phyloP scores from a whole-genome alignment of 2,329 filamentous ascomycete species.

The Xylaria sp. region DNA sequence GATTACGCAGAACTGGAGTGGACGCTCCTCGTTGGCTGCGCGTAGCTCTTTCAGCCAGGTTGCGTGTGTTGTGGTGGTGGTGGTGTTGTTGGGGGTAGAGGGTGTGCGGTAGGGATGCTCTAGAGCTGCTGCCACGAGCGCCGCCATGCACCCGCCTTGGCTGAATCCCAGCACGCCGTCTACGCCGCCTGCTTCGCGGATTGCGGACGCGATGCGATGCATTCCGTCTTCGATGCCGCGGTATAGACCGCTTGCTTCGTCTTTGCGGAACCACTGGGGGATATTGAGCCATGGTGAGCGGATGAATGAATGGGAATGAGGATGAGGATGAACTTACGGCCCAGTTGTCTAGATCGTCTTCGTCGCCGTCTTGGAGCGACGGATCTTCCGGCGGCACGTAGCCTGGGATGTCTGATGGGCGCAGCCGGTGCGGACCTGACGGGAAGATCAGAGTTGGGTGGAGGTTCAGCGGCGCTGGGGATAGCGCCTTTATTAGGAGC shows the following conservation, averaged over 20 bases:
- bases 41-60: constrained; percentile 60
- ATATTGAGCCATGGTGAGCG: not conserved
- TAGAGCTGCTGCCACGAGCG: constrained; percentile 76
- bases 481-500: constrained; percentile 78
- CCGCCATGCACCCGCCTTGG: constrained; percentile 79
- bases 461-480: constrained; percentile 63
- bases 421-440: constrained; percentile 73
- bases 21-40: constrained; percentile 58
- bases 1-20: constrained; percentile 68
- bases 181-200: constrained; percentile 73
- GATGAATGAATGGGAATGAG: not conserved
- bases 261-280: constrained; percentile 76
- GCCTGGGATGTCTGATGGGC: constrained; percentile 74
- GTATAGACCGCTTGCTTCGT: constrained; percentile 74
- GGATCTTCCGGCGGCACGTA: constrained; percentile 62
- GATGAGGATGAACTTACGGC: constrained; percentile 53
- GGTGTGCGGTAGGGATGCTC: constrained; percentile 60
- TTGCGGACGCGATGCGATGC: constrained; percentile 67
- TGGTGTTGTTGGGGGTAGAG: constrained; percentile 18
- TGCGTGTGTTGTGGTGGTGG: constrained; percentile 35
- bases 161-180: constrained; percentile 86
- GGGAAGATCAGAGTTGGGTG: constrained; percentile 72
- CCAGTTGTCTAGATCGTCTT: constrained; percentile 72
- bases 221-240: constrained; percentile 77
- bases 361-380: constrained; percentile 48